Conservation (phyloP, 2,329 filamentous ascomycete genomes). For the Diatrype stigma region DNA sequence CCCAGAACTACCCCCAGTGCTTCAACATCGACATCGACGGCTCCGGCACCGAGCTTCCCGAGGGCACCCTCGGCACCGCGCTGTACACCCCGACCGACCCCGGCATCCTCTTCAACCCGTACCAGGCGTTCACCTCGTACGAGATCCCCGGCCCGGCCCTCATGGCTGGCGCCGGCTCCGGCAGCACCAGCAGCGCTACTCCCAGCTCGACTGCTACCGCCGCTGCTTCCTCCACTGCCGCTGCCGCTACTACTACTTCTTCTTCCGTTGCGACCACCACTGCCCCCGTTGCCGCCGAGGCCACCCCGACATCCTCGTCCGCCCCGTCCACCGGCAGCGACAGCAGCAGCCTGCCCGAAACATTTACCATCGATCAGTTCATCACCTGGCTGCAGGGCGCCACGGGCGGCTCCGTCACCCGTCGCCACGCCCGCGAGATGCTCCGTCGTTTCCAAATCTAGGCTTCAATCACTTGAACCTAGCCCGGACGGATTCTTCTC, state of each 20-base stretch:
- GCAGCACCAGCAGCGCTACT: background rate
- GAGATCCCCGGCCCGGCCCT: constrained; percentile 6
- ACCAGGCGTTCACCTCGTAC: constrained; percentile 14
- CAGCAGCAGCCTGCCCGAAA: background rate
- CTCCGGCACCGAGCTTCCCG: constrained; percentile 39
- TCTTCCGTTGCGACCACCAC: background rate
- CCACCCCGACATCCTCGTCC: background rate
- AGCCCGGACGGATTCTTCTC: too few relatives aligned
- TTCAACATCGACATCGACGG: constrained; percentile 54
- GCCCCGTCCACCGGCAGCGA: background rate
- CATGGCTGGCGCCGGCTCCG: background rate
- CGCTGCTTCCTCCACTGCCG: constrained; percentile 4
- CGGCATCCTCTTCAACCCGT: constrained; percentile 20
- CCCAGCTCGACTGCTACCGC: constrained; percentile 3
- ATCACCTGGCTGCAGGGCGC: background rate
- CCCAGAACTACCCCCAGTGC: constrained; percentile 44
- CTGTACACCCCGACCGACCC: constrained; percentile 18
- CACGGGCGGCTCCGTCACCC: background rate
- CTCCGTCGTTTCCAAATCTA: background rate
- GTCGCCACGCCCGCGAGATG: constrained; percentile 12
- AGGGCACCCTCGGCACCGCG: constrained; percentile 40
- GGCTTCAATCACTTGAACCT: background rate
- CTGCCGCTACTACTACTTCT: background rate
- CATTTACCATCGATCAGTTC: background rate
- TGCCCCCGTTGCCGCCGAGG: background rate